Evolutionary conservation across 164 flowering plant genomes (phyloP).

Genomic region (Annona cherimola): DNA sequence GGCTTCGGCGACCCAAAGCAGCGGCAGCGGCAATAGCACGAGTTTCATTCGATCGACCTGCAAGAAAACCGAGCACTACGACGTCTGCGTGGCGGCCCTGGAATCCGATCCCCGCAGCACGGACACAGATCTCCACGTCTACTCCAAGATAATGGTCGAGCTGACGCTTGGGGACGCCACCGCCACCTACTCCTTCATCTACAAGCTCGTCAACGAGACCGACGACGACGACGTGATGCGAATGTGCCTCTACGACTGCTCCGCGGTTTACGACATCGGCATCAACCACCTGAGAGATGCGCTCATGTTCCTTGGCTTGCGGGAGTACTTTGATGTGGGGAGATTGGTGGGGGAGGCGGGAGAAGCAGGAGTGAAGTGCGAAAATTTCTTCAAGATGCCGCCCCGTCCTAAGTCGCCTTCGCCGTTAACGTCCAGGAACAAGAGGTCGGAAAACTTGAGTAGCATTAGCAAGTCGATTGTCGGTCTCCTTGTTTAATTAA

Average conservation of each 20-base stretch:
- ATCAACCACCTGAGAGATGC: not conserved
- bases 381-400: not conserved
- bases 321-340: not conserved
- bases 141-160: not conserved
- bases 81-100: not conserved
- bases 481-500: not conserved
- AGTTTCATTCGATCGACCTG: not conserved
- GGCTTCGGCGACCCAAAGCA: not conserved
- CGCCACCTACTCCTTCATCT: not conserved
- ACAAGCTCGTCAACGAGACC: not conserved
- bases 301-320: not conserved
- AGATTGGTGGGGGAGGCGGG: not conserved
- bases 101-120: constrained; percentile 7
- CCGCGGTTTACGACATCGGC: not conserved
- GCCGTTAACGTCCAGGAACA: not conserved
- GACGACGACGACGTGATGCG: not conserved
- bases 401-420: not conserved
- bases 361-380: not conserved
- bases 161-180: not conserved
- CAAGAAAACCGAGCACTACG: not conserved
- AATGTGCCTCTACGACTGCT: constrained; percentile 2
- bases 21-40: not conserved
- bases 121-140: not conserved
- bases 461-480: not conserved
- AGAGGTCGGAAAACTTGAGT: not conserved